Percentiles rank a stretch among this genome's conserved stretches.
Conservation (phyloP, 208 protist genomes). For the Leishmania martiniquensis region DNA sequence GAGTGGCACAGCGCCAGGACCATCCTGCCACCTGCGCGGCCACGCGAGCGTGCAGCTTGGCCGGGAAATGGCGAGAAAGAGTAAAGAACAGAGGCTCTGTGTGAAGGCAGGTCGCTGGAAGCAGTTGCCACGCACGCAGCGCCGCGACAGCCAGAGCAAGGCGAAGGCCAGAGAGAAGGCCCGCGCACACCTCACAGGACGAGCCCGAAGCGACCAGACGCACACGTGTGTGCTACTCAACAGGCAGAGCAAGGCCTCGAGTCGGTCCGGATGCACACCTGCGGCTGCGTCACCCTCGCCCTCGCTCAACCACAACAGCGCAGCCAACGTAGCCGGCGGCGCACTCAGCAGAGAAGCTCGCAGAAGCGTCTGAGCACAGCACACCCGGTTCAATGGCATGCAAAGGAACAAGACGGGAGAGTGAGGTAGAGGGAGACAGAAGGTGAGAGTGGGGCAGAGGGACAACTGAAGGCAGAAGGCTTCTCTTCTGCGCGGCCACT, state of each 20-base stretch:
- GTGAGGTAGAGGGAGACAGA: neutral
- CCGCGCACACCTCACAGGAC: neutral
- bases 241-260: neutral
- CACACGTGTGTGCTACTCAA: neutral
- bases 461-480: neutral
- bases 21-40: conserved; percentile 22
- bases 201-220: neutral
- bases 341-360: neutral
- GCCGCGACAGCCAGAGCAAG: neutral
- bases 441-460: neutral
- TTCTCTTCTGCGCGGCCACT: neutral
- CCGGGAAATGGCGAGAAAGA: too few species aligned
- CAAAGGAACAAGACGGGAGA: neutral
- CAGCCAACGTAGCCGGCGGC: neutral
- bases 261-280: neutral
- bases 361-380: neutral
- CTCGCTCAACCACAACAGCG: neutral
- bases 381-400: neutral
- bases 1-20: conserved; percentile 48
- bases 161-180: conserved; percentile 3
- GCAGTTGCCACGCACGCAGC: neutral
- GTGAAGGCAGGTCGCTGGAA: neutral
- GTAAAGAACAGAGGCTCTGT: neutral
- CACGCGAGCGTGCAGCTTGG: neutral
- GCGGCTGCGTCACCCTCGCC: neutral